A percentile compares a stretch with the other conserved stretches of the same genome.
These are phyloP conservation scores for Xylaria sp. DNA, from an alignment of 2,329 filamentous ascomycete genomes.

Conservation along the genomic window DNA sequence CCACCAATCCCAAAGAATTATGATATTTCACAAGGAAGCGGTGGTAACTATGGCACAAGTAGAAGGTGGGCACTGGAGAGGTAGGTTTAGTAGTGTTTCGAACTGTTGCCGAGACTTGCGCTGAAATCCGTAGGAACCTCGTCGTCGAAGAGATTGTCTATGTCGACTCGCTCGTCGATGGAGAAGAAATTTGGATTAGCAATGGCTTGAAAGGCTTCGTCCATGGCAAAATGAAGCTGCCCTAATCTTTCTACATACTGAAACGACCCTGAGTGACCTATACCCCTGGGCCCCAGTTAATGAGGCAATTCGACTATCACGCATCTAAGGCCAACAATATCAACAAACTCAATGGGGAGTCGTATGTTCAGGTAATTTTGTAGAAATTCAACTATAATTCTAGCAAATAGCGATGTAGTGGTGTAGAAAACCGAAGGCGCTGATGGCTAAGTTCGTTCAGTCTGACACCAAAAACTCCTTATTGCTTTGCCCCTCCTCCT, in stretches of 20 bases:
- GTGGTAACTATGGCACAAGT: slow-evolving; percentile 85
- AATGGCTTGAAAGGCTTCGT: slow-evolving; percentile 87
- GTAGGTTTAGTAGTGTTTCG: slow-evolving; percentile 49
- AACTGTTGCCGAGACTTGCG: not conserved
- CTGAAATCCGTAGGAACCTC: slow-evolving; percentile 57
- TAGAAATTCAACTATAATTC: too few relatives aligned
- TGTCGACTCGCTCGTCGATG: slow-evolving; percentile 70
- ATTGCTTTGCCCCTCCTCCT: too few relatives aligned
- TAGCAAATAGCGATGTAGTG: too few relatives aligned
- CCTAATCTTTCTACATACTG: slow-evolving; percentile 1
- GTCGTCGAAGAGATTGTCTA: slow-evolving; percentile 72
- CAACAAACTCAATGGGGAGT: too few relatives aligned
- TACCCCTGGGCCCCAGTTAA: too few relatives aligned
- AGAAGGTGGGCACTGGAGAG: slow-evolving; percentile 83
- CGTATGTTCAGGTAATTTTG: too few relatives aligned
- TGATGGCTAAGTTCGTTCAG: too few relatives aligned
- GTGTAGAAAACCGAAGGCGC: too few relatives aligned
- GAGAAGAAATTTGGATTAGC: slow-evolving; percentile 87
- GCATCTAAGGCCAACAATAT: too few relatives aligned
- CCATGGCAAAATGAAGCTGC: slow-evolving; percentile 51
- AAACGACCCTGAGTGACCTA: too few relatives aligned
- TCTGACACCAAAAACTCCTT: too few relatives aligned
- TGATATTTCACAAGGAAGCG: slow-evolving; percentile 60
- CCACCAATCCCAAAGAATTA: slow-evolving; percentile 68
- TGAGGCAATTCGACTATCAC: too few relatives aligned